Conservation (phyloP, 164 flowering plant genomes). For the Nymphaea thermarum region DNA sequence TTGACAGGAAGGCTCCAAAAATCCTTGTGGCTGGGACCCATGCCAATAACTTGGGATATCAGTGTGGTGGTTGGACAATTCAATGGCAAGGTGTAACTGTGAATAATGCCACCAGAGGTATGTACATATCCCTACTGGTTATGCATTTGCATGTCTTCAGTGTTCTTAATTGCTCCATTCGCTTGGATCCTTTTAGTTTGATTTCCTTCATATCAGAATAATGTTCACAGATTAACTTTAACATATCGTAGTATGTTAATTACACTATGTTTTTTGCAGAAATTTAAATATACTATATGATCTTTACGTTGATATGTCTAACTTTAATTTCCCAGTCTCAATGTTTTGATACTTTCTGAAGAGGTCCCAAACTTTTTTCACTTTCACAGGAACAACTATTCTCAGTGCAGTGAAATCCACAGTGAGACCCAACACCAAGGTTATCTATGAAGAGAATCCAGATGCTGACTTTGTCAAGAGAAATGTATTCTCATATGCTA, state of each 20-base stretch:
- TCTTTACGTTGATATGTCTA: no score
- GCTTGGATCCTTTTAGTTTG: background rate
- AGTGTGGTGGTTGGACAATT: slow-evolving; percentile 31
- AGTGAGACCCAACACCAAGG: slow-evolving; percentile 14
- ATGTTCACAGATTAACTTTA: no score
- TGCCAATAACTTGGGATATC: slow-evolving; percentile 25
- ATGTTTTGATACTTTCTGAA: no score
- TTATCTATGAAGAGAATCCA: slow-evolving; percentile 17
- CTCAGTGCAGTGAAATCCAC: slow-evolving; percentile 14
- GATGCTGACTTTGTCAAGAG: slow-evolving; percentile 8
- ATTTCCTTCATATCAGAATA: no score
- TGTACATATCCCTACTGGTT: background rate
- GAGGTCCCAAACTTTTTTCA: background rate
- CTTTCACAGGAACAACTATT: slow-evolving; percentile 19
- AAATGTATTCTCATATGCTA: slow-evolving; percentile 15
- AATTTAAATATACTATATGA: no score
- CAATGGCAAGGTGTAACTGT: slow-evolving; percentile 36
- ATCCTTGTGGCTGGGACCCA: slow-evolving; percentile 26
- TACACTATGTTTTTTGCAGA: no score
- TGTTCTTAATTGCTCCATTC: background rate
- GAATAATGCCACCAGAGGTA: slow-evolving; percentile 19
- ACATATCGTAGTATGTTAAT: no score
- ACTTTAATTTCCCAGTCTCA: no score
- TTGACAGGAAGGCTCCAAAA: slow-evolving; percentile 21
- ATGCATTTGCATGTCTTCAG: background rate